Conservation (phyloP, 179 eudicot species). For the Corrigiola litoralis region DNA sequence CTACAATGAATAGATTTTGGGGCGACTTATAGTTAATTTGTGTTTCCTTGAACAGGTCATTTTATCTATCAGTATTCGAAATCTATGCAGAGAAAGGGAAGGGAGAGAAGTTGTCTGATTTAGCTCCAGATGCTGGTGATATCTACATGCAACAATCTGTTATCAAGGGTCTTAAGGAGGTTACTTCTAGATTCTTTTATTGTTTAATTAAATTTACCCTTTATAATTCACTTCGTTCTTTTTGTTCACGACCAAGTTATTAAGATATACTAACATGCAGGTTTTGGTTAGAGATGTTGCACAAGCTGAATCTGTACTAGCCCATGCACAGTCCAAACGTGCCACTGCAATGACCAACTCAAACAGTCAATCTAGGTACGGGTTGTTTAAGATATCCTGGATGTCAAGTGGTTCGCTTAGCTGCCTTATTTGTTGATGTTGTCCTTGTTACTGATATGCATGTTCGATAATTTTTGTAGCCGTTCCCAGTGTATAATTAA, state of each 20-base stretch:
- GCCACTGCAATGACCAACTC: slow-evolving; percentile 79
- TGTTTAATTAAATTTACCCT: neutral
- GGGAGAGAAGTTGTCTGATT: slow-evolving; percentile 60
- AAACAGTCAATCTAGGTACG: slow-evolving; percentile 84
- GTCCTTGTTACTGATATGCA: slow-evolving; percentile 9
- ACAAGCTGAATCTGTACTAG: slow-evolving; percentile 72
- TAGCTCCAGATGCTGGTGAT: slow-evolving; percentile 60
- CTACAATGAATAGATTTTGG: neutral
- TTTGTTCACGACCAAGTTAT: slow-evolving; percentile 1
- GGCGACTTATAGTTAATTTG: neutral
- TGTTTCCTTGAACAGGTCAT: slow-evolving; percentile 40
- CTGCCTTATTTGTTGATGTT: neutral
- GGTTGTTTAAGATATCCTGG: neutral
- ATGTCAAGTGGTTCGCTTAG: neutral
- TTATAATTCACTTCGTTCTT: neutral
- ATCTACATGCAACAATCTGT: slow-evolving; percentile 57
- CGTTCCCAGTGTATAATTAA: slow-evolving; percentile 96
- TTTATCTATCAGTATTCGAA: slow-evolving; percentile 70
- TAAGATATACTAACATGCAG: slow-evolving; percentile 28
- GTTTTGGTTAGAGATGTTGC: slow-evolving; percentile 43
- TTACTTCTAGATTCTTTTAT: no score
- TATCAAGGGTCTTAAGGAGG: slow-evolving; percentile 77
- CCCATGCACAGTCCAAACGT: slow-evolving; percentile 63
- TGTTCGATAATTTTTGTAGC: slow-evolving; percentile 32
- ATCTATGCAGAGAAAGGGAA: slow-evolving; percentile 72